Evolutionary conservation across 345 rosid genomes (phyloP), one percentile per base, ranked within the genome.

Genomic region (Bruguiera gymnorhiza): DNA sequence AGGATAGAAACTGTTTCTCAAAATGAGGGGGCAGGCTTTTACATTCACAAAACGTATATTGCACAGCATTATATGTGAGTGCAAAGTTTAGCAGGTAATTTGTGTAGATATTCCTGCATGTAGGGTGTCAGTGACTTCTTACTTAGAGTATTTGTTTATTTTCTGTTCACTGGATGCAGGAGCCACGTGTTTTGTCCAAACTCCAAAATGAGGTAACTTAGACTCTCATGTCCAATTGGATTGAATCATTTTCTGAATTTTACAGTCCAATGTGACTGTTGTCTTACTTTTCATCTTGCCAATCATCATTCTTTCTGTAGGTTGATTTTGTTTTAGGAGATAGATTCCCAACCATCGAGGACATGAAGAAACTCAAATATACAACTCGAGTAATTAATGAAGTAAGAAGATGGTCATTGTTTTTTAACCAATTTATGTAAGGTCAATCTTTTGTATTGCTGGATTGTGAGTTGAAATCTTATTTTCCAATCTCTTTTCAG

Each of bases 351-450:
- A 86, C 92, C 65, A 82, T 86, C 23, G 93, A 86, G 62, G 98
- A 91, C 75, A 70, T 89, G 90, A 94, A 88, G 83, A 94, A 86
- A 75, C 90, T 94, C 46, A 91, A 86, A 80, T 94, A 94, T 75
- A 91, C 97, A 34, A 88, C 93, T 57, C 87, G 97, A 68, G 95
- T 94, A 65, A 89, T 94, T 67, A 94, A 94, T 70, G 98, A 94
- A 83, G 98, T 88, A 81, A 78, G 79, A 69, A 53, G 55, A 66
- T 29, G 21, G 27, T 16, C 13, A 8, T 68, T 34, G 24, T 32
- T 69, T 18, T 53, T 61, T 65, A 23, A 30, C 26, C 4, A 39
- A 23, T 65, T 70, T 70, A 20, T 30, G 62, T 58, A 19, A 13
- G 56, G n/a, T 23, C 29, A 24, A 67, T 63, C 27, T 30, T 34